Evolutionary conservation across 768 basidiomycete genomes (phyloP).

Genomic region (Agaricus sinodeliciosus): DNA sequence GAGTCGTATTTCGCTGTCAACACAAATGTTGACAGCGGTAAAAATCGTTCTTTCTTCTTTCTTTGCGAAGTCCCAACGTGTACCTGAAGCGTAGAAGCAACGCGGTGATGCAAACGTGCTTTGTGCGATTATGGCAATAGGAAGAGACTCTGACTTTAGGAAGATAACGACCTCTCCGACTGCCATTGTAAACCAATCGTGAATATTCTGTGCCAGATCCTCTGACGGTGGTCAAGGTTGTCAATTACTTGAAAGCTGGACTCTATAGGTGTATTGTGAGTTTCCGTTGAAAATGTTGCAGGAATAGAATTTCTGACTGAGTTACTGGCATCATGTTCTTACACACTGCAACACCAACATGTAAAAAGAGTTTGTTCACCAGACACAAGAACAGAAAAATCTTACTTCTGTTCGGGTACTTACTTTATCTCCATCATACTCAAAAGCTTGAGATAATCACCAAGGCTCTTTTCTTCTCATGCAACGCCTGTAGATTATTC

Average conservation of each 20-base stretch:
- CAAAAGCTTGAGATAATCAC: slow-evolving; percentile 10
- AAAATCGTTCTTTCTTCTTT: no score
- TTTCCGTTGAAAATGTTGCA: not conserved
- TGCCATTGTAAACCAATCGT: slow-evolving; percentile 17
- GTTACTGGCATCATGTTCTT: slow-evolving; percentile 23
- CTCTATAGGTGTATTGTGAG: slow-evolving; percentile 24
- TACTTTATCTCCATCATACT: slow-evolving; percentile 11
- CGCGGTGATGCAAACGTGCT: no score
- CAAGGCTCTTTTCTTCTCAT: slow-evolving; percentile 4
- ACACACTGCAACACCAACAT: slow-evolving; percentile 22
- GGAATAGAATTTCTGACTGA: not conserved
- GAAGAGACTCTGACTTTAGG: no score
- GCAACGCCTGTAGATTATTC: not conserved
- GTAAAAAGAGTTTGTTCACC: slow-evolving; percentile 13
- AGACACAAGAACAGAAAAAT: not conserved
- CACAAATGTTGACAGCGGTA: no score
- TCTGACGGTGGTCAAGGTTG: slow-evolving; percentile 20
- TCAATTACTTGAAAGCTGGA: slow-evolving; percentile 24
- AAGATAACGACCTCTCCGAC: no score
- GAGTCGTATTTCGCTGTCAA: no score
- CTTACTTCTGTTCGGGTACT: not conserved
- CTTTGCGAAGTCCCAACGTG: no score
- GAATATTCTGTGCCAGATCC: slow-evolving; percentile 25
- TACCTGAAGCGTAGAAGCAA: no score
- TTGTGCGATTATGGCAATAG: no score